Evolutionary conservation across 192 early-diverging fungal species (phyloP), one percentile per base, ranked within the genome.

Genomic region (Umbelopsis vinacea): DNA sequence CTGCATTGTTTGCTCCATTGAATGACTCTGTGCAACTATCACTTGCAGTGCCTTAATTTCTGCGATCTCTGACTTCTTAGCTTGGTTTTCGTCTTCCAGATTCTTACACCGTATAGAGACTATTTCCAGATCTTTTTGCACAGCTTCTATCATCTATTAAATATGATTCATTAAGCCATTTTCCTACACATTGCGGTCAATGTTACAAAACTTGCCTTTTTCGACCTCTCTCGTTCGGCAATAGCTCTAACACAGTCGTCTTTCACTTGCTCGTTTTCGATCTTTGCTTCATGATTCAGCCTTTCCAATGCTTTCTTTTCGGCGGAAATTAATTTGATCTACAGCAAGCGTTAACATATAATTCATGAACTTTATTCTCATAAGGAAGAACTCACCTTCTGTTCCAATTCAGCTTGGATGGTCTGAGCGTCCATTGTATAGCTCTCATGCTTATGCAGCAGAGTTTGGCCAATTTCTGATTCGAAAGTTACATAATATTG

Each of bases 401-500:
- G 73, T 57, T 79, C 66, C 35, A 84, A 71, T 40, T 54, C 38
- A 33, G n/a, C 19, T 46, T 69, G 70, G 14, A 68, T 71, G 48
- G 75, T 48, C 35, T 72, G 72, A 15, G 73, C 46, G 67, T 84
- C 73, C 15, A n/a, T n/a, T 45, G 79, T 70, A 67, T 67, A 70
- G 11, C 52, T 17, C n/a, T 82, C 80, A 68, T 84, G 80, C 52
- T 75, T 79, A 7, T 75, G 72, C 33, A 84, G 67, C 48, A 84
- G 63, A 12, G 75, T 71, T 54, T 84, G 83, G 23, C 83, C 83
- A 66, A 84, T 74, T 72, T 84, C 83, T 84, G 46, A 40, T 68
- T 43, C 45, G 12, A 66, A 46, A 37, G 23, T 35, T 46, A 9
- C 3, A 48, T 63, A 9, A 24, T 43, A 12, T 43, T 43, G 40